These are phyloP conservation scores for Lactarius indigo DNA, from an alignment of 768 basidiomycete species.

Conservation along the genomic window DNA sequence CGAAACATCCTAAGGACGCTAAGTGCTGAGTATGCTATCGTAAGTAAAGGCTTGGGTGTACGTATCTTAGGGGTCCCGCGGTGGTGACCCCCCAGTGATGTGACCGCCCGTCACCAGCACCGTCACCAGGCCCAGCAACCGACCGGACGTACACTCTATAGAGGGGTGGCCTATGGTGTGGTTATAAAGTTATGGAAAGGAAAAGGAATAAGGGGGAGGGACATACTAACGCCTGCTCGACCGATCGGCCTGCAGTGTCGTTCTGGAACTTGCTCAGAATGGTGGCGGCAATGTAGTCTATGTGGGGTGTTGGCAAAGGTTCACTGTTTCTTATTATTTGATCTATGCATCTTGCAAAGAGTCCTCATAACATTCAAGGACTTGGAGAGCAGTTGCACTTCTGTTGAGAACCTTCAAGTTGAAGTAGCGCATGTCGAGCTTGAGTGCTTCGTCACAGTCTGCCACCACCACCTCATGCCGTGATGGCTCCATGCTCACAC, in stretches of 20 bases:
- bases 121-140: no score
- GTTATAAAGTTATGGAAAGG: no score
- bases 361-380: slow-evolving; percentile 67
- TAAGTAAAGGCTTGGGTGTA: no score
- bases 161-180: no score
- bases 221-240: slow-evolving; percentile 94
- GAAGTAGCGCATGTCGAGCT: slow-evolving; percentile 78
- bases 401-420: slow-evolving; percentile 92
- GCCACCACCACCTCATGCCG: slow-evolving; percentile 76
- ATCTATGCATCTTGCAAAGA: slow-evolving; percentile 64
- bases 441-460: slow-evolving; percentile 88
- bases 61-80: no score
- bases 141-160: no score
- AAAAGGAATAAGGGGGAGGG: no score
- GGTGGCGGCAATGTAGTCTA: slow-evolving; percentile 93
- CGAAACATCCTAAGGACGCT: no score
- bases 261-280: slow-evolving; percentile 93
- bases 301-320: not conserved
- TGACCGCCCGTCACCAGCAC: no score
- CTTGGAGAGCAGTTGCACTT: slow-evolving; percentile 81
- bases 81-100: no score
- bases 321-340: not conserved
- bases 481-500: slow-evolving; percentile 86
- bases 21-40: no score
- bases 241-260: slow-evolving; percentile 66